A percentile compares a stretch with the other conserved stretches of the same genome.
Evolutionary conservation across 139 green algal genomes (phyloP).

Genomic region (Chlamydomonas sphaeroides): DNA sequence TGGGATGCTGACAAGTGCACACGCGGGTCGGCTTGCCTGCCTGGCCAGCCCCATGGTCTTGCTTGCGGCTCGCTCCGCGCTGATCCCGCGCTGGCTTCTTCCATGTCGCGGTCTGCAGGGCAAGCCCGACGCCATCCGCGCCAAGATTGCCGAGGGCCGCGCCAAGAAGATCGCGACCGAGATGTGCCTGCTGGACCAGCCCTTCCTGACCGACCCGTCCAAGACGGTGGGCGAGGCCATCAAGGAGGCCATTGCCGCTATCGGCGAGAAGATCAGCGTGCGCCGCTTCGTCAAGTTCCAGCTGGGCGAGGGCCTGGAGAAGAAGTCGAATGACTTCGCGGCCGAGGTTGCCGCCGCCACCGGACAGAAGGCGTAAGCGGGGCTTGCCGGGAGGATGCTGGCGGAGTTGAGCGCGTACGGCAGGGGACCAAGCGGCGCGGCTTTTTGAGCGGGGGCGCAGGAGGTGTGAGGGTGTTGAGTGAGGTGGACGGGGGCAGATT

Average conservation of each 20-base stretch:
- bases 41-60: no score
- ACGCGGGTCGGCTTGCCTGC: no score
- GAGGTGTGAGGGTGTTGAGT: not conserved
- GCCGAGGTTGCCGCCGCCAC: conserved; percentile 93
- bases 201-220: conserved; percentile 92
- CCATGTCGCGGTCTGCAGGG: no score
- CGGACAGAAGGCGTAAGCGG: conserved; percentile 54
- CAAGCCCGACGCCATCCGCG: conserved; percentile 95
- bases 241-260: conserved; percentile 87
- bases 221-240: conserved; percentile 93
- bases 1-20: no score
- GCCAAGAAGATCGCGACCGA: conserved; percentile 91
- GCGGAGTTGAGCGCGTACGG: no score
- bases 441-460: no score
- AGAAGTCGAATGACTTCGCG: conserved; percentile 92
- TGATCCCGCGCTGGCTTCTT: no score
- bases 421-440: no score
- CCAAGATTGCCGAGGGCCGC: conserved; percentile 97
- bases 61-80: no score
- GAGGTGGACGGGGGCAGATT: no score
- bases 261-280: conserved; percentile 93
- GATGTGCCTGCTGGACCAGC: conserved; percentile 81
- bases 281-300: conserved; percentile 90
- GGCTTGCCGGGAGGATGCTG: not conserved
- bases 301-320: conserved; percentile 97